Conservation (phyloP, 2,329 filamentous ascomycete genomes). For the Colletotrichum sp. region DNA sequence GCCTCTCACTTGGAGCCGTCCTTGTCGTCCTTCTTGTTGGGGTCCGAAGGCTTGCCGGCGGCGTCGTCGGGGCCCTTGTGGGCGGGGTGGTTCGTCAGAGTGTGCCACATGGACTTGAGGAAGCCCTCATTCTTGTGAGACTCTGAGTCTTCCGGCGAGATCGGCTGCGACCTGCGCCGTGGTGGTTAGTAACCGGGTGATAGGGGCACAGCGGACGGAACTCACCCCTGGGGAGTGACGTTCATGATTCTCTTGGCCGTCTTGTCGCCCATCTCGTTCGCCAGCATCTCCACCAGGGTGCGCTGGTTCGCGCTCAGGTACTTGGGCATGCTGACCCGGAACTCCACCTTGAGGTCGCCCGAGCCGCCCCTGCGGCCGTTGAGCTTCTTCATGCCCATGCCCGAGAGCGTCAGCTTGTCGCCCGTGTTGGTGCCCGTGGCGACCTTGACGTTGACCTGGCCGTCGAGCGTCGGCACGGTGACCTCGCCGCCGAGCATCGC, state of each 20-base stretch:
- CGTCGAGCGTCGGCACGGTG: slow-evolving; percentile 86
- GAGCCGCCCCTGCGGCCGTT: slow-evolving; percentile 67
- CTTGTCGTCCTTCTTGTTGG: slow-evolving; percentile 28
- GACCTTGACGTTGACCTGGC: slow-evolving; percentile 88
- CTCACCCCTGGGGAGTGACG: slow-evolving; percentile 62
- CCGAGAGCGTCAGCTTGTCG: slow-evolving; percentile 85
- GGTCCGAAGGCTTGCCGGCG: slow-evolving; percentile 23
- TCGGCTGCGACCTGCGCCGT: slow-evolving; percentile 12
- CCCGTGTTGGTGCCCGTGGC: slow-evolving; percentile 91
- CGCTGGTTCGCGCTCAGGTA: slow-evolving; percentile 91
- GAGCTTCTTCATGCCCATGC: slow-evolving; percentile 94
- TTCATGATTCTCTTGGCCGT: slow-evolving; percentile 94
- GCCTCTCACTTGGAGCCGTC: slow-evolving; percentile 34
- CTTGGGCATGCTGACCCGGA: slow-evolving; percentile 94
- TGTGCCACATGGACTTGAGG: slow-evolving; percentile 92
- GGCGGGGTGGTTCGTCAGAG: slow-evolving; percentile 77
- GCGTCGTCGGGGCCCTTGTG: slow-evolving; percentile 44
- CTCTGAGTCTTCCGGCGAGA: slow-evolving; percentile 35
- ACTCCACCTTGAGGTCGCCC: slow-evolving; percentile 92
- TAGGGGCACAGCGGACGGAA: no score
- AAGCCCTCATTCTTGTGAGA: slow-evolving; percentile 85
- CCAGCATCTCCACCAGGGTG: slow-evolving; percentile 92
- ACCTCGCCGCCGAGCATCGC: slow-evolving; percentile 92
- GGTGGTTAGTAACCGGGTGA: slow-evolving; percentile 14
- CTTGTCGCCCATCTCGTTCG: slow-evolving; percentile 94